A percentile compares a stretch with the other conserved stretches of the same genome.
phyloP scores from a whole-genome alignment of 2,329 filamentous ascomycete species.

The Epichloe bromicola region DNA sequence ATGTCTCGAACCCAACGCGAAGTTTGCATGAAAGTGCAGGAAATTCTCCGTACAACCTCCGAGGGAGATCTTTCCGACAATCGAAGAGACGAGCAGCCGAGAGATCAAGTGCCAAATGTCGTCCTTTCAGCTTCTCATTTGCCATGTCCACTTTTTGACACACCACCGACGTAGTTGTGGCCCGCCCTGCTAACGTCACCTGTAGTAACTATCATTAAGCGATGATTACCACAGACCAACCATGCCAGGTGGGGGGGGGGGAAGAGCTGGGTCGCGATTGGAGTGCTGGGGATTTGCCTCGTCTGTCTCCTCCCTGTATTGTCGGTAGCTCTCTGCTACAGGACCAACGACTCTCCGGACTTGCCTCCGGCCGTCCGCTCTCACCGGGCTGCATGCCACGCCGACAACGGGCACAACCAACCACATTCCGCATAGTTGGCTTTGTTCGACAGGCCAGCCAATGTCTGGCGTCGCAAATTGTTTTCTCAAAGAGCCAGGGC shows the following conservation, averaged over 20 bases:
- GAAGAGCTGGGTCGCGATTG: constrained; percentile 5
- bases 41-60: not conserved
- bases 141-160: not conserved
- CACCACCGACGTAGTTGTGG: no score
- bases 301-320: not conserved
- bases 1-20: not conserved
- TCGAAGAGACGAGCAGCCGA: not conserved
- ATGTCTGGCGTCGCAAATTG: not conserved
- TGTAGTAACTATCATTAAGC: constrained; percentile 49
- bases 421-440: not conserved
- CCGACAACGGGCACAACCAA: not conserved
- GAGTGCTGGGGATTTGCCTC: not conserved
- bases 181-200: constrained; percentile 6
- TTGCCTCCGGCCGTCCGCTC: not conserved
- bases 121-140: not conserved
- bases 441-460: not conserved
- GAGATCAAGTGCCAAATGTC: not conserved
- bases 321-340: not conserved
- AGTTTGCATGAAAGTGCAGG: not conserved
- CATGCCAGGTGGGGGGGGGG: not conserved
- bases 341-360: not conserved
- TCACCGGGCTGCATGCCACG: not conserved
- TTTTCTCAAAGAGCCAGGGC: not conserved
- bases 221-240: constrained; percentile 28
- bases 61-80: not conserved